Conservation (phyloP, 108 stramenopile genomes). For the Chaetoceros tenuissimus region DNA sequence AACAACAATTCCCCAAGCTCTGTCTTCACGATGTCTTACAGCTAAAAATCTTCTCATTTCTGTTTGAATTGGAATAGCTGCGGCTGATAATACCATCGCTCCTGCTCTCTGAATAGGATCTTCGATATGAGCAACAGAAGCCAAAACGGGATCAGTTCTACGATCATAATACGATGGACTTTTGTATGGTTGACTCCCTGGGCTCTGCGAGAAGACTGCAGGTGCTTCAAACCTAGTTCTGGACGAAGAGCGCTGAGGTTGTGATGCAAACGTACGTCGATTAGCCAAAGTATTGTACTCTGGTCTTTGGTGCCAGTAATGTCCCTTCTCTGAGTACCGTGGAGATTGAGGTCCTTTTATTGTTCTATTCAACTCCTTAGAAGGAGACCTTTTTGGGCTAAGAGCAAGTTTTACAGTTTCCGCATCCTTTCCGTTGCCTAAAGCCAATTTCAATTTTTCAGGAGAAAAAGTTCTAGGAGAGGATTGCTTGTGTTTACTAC, state of each 20-base stretch:
- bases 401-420: not conserved
- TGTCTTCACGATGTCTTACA: constrained; percentile 46
- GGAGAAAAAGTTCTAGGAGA: not conserved
- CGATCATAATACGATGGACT: not conserved
- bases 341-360: too few species aligned
- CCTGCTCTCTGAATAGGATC: constrained; percentile 80
- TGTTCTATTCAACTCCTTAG: too few species aligned
- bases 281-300: too few species aligned
- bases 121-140: constrained; percentile 25
- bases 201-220: not conserved
- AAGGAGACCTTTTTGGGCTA: not conserved
- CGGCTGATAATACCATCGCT: constrained; percentile 54
- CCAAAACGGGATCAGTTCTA: not conserved
- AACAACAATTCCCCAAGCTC: constrained; percentile 68
- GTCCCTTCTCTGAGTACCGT: too few species aligned
- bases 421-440: not conserved
- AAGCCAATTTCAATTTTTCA: not conserved
- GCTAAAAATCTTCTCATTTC: constrained; percentile 58
- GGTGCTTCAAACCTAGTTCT: not conserved
- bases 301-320: too few species aligned
- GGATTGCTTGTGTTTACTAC: not conserved
- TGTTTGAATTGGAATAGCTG: constrained; percentile 75
- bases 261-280: not conserved
- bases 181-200: not conserved
- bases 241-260: not conserved